phyloP scores from a whole-genome alignment of 345 rosid genomes.

The Arabis hirsuta region DNA sequence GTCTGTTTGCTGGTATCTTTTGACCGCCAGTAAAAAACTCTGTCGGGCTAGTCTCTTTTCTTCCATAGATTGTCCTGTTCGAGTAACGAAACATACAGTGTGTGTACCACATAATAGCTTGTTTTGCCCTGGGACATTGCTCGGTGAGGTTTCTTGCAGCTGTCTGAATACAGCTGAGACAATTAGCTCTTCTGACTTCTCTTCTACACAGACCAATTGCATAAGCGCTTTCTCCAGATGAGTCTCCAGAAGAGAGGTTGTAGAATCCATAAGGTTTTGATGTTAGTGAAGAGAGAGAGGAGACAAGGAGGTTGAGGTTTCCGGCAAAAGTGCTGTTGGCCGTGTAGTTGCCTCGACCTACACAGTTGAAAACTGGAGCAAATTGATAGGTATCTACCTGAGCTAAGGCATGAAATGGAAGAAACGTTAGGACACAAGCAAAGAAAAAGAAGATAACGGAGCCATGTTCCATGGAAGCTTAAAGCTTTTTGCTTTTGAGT shows the following conservation, averaged over 20 bases:
- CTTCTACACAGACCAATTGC: constrained; percentile 51
- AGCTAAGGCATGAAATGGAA: constrained; percentile 27
- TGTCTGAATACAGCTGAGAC: constrained; percentile 44
- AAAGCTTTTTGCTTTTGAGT: not conserved
- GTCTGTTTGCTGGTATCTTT: constrained; percentile 23
- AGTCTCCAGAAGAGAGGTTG: constrained; percentile 35
- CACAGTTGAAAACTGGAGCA: not conserved
- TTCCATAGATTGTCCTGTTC: constrained; percentile 34
- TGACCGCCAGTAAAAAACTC: not conserved
- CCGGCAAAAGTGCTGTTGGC: constrained; percentile 32
- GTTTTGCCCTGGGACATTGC: constrained; percentile 35
- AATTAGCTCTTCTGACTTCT: constrained; percentile 44
- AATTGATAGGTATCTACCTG: constrained; percentile 33
- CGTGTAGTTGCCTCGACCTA: constrained; percentile 32
- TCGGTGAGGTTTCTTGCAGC: constrained; percentile 33
- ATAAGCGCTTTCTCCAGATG: constrained; percentile 39
- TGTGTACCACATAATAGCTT: constrained; percentile 49
- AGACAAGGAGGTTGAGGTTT: constrained; percentile 36
- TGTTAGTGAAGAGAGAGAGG: constrained; percentile 30
- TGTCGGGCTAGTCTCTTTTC: constrained; percentile 25
- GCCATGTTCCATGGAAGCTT: constrained; percentile 24
- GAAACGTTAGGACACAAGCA: constrained; percentile 12
- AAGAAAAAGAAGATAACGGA: constrained; percentile 17
- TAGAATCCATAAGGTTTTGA: constrained; percentile 42
- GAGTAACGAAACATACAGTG: constrained; percentile 53